These are phyloP conservation scores for Adansonia madagascariensis DNA, from an alignment of 441 rosid genomes.

Conservation along the genomic window DNA sequence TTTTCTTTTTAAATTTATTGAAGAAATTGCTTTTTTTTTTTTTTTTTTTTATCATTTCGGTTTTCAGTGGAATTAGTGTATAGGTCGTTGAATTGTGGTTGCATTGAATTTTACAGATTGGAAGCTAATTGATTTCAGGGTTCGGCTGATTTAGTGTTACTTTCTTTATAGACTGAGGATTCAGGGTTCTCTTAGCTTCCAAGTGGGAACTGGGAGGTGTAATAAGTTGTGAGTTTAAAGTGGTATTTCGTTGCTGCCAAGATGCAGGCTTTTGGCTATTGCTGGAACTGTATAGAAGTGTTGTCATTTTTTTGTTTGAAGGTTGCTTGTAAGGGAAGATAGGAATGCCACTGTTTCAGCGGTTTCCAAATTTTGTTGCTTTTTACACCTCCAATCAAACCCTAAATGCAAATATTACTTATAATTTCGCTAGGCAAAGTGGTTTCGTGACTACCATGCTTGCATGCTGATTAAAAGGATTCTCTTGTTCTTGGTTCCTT, in stretches of 20 bases:
- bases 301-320: background rate
- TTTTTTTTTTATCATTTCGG: background rate
- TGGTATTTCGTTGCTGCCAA: background rate
- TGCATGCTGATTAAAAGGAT: background rate
- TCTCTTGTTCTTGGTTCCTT: background rate
- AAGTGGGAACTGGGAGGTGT: slow-evolving; percentile 7
- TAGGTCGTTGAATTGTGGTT: background rate
- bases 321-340: background rate
- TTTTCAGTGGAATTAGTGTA: background rate
- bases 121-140: background rate
- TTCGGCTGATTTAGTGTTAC: background rate
- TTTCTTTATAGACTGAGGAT: background rate
- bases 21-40: background rate
- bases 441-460: background rate
- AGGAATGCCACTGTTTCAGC: background rate
- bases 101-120: background rate
- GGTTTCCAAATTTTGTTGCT: background rate
- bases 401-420: background rate
- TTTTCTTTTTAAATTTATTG: background rate
- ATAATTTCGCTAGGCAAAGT: background rate
- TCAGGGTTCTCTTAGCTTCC: background rate
- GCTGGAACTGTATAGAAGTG: background rate
- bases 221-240: background rate
- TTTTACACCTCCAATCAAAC: background rate
- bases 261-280: background rate